Percentiles rank a stretch among this genome's conserved stretches.
phyloP scores from a whole-genome alignment of 495 filamentous ascomycete species.

The Hypoxylon lienhwacheense region DNA sequence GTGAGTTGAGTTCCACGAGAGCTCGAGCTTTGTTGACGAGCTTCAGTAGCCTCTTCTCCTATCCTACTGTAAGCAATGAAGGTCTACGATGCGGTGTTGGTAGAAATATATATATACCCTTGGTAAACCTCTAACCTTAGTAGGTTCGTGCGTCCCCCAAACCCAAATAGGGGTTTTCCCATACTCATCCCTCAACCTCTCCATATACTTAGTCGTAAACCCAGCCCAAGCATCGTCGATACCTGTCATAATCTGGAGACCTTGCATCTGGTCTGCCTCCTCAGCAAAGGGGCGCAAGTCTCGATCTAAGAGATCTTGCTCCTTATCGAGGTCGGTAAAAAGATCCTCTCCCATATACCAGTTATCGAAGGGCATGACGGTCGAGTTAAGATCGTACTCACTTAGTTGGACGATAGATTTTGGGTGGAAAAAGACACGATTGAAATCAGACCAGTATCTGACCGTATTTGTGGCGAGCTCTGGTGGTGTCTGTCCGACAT shows the following conservation, averaged over 20 bases:
- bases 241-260: constrained; percentile 75
- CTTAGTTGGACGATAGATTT: constrained; percentile 84
- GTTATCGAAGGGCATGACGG: constrained; percentile 78
- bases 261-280: constrained; percentile 91
- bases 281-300: constrained; percentile 86
- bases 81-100: not conserved
- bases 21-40: constrained; percentile 72
- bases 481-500: constrained; percentile 64
- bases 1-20: constrained; percentile 64
- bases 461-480: constrained; percentile 68
- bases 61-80: constrained; percentile 41
- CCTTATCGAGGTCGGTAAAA: constrained; percentile 77
- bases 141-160: constrained; percentile 75
- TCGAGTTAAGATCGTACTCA: constrained; percentile 79
- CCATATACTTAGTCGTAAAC: constrained; percentile 77
- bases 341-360: constrained; percentile 81
- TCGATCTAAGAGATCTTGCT: constrained; percentile 83
- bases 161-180: constrained; percentile 83
- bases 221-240: constrained; percentile 94
- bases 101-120: constrained; percentile 59
- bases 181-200: constrained; percentile 84
- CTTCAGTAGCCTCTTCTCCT: constrained; percentile 53
- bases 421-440: constrained; percentile 87
- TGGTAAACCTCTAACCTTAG: constrained; percentile 52
- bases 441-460: constrained; percentile 95